phyloP scores from a whole-genome alignment of 1,284 basidiomycete genomes.

The Ustilago tritici region DNA sequence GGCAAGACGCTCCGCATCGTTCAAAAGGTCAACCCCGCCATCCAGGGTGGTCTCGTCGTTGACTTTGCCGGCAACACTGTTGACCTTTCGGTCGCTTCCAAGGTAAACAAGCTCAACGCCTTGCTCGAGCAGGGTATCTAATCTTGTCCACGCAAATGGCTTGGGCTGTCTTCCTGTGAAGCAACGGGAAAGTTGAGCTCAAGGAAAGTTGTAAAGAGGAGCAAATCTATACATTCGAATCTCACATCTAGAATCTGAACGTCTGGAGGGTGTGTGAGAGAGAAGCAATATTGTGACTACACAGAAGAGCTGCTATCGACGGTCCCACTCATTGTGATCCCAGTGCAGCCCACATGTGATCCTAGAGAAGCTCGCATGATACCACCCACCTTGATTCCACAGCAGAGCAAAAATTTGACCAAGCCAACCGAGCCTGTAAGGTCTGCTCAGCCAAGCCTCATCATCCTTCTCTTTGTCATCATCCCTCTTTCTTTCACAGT shows the following conservation, averaged over 20 bases:
- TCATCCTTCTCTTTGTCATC: background rate
- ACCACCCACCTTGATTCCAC: background rate
- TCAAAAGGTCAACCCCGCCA: slow-evolving; percentile 67
- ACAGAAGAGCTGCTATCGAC: background rate
- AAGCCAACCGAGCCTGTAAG: background rate
- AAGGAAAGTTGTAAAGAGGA: background rate
- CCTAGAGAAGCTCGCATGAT: background rate
- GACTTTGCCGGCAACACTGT: slow-evolving; percentile 99
- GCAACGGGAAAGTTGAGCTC: background rate
- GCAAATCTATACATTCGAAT: slow-evolving; percentile 4
- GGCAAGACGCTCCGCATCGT: slow-evolving; percentile 67
- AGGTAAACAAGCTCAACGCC: slow-evolving; percentile 93
- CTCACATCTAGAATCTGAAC: slow-evolving; percentile 3
- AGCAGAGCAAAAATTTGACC: background rate
- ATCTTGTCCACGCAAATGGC: background rate
- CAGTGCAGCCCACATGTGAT: background rate
- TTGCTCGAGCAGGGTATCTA: slow-evolving; percentile 73
- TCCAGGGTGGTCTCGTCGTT: slow-evolving; percentile 80
- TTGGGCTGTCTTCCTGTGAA: background rate
- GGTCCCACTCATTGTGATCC: background rate
- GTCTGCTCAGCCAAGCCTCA: background rate
- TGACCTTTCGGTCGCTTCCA: slow-evolving; percentile 90
- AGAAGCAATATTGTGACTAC: background rate
- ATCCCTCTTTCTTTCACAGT: background rate
- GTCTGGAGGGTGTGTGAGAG: background rate